Evolutionary conservation across 2,329 filamentous ascomycete species (phyloP).

Genomic region (Botrytis hyacinthi): DNA sequence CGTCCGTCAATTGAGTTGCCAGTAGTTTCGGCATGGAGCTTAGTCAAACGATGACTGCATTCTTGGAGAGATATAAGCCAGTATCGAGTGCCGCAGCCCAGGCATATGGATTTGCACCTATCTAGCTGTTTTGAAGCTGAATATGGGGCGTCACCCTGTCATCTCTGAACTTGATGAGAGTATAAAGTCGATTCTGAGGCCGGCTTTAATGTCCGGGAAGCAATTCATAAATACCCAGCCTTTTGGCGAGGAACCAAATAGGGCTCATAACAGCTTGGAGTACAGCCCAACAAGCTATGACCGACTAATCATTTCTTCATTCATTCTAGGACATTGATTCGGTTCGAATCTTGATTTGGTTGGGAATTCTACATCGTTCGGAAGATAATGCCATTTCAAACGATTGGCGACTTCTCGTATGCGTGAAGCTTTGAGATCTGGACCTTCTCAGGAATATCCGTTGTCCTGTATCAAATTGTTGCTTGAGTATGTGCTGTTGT

Average conservation of each 20-base stretch:
- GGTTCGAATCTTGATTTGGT: background rate
- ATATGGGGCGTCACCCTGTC: background rate
- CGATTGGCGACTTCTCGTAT: background rate
- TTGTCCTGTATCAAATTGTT: background rate
- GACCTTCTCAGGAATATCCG: background rate
- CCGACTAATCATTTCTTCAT: background rate
- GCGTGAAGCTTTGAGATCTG: background rate
- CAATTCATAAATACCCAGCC: background rate
- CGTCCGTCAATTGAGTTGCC: background rate
- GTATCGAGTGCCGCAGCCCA: conserved; percentile 3
- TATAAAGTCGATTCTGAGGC: background rate
- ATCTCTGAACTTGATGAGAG: background rate
- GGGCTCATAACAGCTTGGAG: no score
- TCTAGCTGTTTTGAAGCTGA: background rate
- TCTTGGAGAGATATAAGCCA: background rate
- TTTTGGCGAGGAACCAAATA: background rate
- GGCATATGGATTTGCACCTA: background rate
- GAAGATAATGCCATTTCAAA: background rate
- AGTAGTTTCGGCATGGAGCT: background rate
- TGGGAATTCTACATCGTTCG: no score
- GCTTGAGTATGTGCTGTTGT: background rate
- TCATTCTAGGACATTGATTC: background rate
- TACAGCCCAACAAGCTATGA: background rate
- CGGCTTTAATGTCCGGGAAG: no score
- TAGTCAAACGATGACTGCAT: background rate